phyloP scores from a whole-genome alignment of 305 asterid species.

The Solanum hybrid region DNA sequence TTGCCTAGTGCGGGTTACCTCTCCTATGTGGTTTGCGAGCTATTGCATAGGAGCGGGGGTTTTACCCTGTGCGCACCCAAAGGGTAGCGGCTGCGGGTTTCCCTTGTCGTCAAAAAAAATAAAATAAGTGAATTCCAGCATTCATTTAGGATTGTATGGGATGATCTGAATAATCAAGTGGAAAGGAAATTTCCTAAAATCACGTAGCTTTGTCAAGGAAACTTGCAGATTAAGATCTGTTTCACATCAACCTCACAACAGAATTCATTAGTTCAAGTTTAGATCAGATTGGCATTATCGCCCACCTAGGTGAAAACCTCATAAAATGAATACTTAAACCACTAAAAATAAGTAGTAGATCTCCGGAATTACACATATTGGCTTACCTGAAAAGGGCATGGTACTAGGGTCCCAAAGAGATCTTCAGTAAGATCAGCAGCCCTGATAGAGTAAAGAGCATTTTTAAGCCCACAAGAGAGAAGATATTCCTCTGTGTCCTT shows the following conservation, averaged over 20 bases:
- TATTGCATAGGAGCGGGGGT: no score
- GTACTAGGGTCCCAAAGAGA: slow-evolving; percentile 64
- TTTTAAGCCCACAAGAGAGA: slow-evolving; percentile 70
- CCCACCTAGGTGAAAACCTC: not conserved
- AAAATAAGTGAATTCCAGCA: not conserved
- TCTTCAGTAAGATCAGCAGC: slow-evolving; percentile 71
- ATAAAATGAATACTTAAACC: not conserved
- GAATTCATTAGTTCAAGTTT: not conserved
- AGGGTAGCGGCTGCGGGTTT: no score
- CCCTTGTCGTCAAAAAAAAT: no score
- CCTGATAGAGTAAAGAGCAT: slow-evolving; percentile 76
- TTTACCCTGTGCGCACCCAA: no score
- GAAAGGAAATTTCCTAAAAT: not conserved
- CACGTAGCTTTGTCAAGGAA: not conserved
- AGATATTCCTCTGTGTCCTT: slow-evolving; percentile 88
- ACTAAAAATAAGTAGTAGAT: not conserved
- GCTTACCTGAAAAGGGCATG: slow-evolving; percentile 71
- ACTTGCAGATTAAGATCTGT: not conserved
- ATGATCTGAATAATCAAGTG: not conserved
- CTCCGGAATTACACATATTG: not conserved
- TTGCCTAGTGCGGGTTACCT: no score
- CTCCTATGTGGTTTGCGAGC: no score
- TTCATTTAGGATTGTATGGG: not conserved
- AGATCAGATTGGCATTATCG: not conserved
- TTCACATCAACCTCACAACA: not conserved